Conservation (phyloP, 164 flowering plant species). For the Piper longum region DNA sequence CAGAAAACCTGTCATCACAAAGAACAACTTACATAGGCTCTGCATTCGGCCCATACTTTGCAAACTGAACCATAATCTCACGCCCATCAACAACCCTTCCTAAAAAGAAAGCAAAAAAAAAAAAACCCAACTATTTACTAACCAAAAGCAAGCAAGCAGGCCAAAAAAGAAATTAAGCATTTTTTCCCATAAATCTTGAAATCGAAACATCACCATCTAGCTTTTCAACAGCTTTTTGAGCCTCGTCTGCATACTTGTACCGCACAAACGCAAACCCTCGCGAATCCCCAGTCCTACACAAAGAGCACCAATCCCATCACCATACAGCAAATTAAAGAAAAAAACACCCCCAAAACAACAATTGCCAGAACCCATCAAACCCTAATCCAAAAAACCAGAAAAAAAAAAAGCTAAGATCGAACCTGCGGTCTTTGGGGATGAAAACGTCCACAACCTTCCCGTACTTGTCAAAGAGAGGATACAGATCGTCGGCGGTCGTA, state of each 20-base stretch:
- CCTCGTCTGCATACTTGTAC: slow-evolving; percentile 66
- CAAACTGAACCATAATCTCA: slow-evolving; percentile 72
- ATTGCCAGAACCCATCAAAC: neutral
- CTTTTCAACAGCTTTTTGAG: slow-evolving; percentile 61
- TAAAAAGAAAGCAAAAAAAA: slow-evolving; percentile 1
- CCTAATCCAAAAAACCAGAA: neutral
- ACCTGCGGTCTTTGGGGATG: slow-evolving; percentile 84
- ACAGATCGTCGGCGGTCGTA: slow-evolving; percentile 87
- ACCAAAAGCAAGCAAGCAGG: neutral
- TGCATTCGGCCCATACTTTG: slow-evolving; percentile 68
- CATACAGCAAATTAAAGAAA: neutral
- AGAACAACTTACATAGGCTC: slow-evolving; percentile 42
- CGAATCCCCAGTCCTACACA: slow-evolving; percentile 59
- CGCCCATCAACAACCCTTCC: slow-evolving; percentile 64
- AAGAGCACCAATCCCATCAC: neutral
- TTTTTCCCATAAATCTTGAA: neutral
- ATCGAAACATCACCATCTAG: slow-evolving; percentile 37
- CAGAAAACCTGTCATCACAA: too few species aligned
- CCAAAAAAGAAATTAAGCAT: neutral
- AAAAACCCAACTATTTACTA: neutral
- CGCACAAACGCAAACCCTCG: slow-evolving; percentile 75
- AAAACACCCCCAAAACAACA: neutral
- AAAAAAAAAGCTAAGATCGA: neutral
- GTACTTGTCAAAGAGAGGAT: slow-evolving; percentile 79
- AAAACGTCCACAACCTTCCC: slow-evolving; percentile 94